These are phyloP conservation scores for Vigna hirtella DNA, from an alignment of 306 rosid genomes.

Conservation along the genomic window DNA sequence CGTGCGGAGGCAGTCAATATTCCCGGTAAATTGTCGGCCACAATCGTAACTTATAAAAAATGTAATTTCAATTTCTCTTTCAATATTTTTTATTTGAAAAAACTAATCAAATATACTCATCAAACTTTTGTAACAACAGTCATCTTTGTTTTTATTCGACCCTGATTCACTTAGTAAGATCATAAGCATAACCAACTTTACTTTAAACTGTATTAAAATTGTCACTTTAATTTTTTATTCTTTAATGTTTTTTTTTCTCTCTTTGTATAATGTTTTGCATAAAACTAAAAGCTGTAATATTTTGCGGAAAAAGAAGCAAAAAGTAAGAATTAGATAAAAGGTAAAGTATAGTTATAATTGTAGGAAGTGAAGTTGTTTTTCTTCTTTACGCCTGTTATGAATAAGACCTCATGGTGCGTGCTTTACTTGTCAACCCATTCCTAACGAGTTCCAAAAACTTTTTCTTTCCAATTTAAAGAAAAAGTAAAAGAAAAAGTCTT, in stretches of 20 bases:
- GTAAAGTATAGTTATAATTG: neutral
- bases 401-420: neutral
- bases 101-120: too few relatives aligned
- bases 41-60: too few relatives aligned
- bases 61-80: too few relatives aligned
- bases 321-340: too few relatives aligned
- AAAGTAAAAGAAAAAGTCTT: slow-evolving; percentile 31
- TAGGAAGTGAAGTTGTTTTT: neutral
- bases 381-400: slow-evolving; percentile 4
- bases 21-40: too few relatives aligned
- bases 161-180: too few relatives aligned
- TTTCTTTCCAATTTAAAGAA: slow-evolving; percentile 39
- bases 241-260: too few relatives aligned
- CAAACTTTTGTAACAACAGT: too few relatives aligned
- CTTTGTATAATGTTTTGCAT: neutral
- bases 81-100: too few relatives aligned
- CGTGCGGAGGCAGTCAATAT: too few relatives aligned
- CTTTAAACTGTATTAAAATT: neutral
- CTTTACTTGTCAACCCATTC: slow-evolving; percentile 31
- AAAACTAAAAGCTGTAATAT: neutral
- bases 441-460: slow-evolving; percentile 1
- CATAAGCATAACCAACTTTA: neutral
- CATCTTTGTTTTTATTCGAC: too few relatives aligned
- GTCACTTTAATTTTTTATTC: neutral
- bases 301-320: too few relatives aligned